Conservation (phyloP, 306 rosid species). For the Alnus rubra region DNA sequence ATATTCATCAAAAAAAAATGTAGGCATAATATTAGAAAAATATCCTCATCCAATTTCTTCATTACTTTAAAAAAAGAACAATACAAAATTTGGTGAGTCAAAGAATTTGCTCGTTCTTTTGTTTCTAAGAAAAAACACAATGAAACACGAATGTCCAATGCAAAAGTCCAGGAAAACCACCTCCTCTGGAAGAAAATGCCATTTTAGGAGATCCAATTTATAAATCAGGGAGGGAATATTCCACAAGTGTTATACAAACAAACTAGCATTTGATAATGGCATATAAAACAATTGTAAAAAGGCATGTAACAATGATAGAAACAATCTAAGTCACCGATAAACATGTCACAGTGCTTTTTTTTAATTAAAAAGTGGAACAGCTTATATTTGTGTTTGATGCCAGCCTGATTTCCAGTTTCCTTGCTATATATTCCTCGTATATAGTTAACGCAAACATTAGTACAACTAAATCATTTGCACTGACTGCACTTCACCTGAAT, state of each 20-base stretch:
- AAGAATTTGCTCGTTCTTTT: neutral
- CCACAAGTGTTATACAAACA: neutral
- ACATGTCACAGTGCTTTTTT: neutral
- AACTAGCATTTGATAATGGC: no score
- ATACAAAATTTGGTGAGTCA: neutral
- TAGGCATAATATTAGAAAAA: conserved; percentile 26
- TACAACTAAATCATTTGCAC: conserved; percentile 9
- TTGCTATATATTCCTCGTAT: conserved; percentile 4
- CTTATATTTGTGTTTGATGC: neutral
- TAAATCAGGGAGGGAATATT: neutral
- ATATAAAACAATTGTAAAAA: no score
- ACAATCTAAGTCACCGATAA: neutral
- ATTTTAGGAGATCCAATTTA: neutral
- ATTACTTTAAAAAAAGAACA: conserved; percentile 3
- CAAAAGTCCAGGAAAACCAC: neutral
- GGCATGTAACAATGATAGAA: neutral
- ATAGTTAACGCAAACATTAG: conserved; percentile 16
- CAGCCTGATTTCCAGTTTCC: neutral
- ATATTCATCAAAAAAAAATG: conserved; percentile 18
- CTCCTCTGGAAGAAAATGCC: neutral
- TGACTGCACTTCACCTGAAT: conserved; percentile 59
- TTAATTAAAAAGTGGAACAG: neutral
- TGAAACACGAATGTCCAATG: neutral
- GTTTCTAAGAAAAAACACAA: neutral
- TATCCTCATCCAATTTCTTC: conserved; percentile 22